Base-by-base conservation (phyloP, 2,329 filamentous ascomycete genomes). In the Blastomyces silverae region DNA sequence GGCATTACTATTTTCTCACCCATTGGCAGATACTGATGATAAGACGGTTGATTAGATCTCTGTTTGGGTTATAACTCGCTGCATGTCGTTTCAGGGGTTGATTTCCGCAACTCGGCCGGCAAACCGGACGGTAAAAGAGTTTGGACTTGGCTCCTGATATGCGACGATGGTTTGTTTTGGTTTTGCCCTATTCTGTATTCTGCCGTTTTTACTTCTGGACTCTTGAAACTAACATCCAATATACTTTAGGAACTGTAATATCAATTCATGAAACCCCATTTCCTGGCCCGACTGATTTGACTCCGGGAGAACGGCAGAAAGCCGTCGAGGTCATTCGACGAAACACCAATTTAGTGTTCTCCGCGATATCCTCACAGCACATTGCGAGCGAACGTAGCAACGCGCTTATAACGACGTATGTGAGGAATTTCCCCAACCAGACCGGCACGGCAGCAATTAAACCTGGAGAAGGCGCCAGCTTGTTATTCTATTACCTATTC, bases 131-230 rank as follows among this genome's bases (percentile, higher is more conserved):
- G 82, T 34, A 82, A 79, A 66, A 75, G 85, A 31, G 75, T 87
- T 8, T 92, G 88, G 87, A 87, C 86, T 25, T 92, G 89, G 89
- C 79, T 91, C 5, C 77, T 89, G 3, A 74, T 91, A 10, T 89
- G 85, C 68, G 81, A 86, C 68, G 87, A 91, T 71, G 81, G 83
- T 83, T 78, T 8, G 79, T 70, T 61, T 25, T 20, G 6, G 17
- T 25, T 31, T 42, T 20, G 15, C 15, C 6, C 13, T 37, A 39
- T 42, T 31, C 17, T 61, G 25, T 13, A 31, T 15, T 37, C 31
- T 39, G 1, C 31, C 3, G n/a, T 31, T 39, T n/a, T 22, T 37
- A 5, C 8, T 55, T 8, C 11, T n/a, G 0, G 2, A 22, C 53
- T 11, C 11, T 8, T 20, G 17, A 57, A 56, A 39, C 53, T 61